A percentile compares a stretch with the other conserved stretches of the same genome.
phyloP scores from a whole-genome alignment of 345 rosid species.

The Anastatica hierochuntica region DNA sequence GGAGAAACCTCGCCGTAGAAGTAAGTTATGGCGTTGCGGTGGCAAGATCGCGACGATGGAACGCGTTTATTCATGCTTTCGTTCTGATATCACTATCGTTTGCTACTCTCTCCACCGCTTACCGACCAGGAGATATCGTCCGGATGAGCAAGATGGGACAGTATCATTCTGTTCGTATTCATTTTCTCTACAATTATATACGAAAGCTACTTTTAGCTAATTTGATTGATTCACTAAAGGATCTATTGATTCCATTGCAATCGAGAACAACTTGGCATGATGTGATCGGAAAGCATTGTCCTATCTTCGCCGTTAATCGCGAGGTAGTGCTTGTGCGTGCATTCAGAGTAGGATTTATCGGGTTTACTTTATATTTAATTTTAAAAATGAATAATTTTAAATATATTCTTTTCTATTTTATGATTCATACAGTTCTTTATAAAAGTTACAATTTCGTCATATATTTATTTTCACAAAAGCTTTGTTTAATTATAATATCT shows the following conservation, averaged over 20 bases:
- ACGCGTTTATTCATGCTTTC: slow-evolving; percentile 10
- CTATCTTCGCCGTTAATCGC: slow-evolving; percentile 85
- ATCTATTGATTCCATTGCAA: slow-evolving; percentile 35
- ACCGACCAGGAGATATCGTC: slow-evolving; percentile 86
- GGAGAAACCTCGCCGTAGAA: slow-evolving; percentile 5
- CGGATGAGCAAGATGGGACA: slow-evolving; percentile 98
- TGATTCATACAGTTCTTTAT: too few species aligned
- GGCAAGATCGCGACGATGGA: slow-evolving; percentile 10
- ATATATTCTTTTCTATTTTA: too few species aligned
- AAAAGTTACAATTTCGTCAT: too few species aligned
- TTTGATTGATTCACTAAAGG: slow-evolving; percentile 10
- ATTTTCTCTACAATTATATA: not conserved
- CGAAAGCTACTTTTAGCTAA: not conserved
- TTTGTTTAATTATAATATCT: too few species aligned
- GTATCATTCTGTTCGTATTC: slow-evolving; percentile 70
- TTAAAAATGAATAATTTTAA: too few species aligned
- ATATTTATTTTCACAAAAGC: too few species aligned
- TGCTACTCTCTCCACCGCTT: slow-evolving; percentile 44
- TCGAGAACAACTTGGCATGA: slow-evolving; percentile 92
- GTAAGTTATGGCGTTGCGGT: slow-evolving; percentile 8
- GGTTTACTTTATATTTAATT: too few species aligned
- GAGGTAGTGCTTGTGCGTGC: slow-evolving; percentile 54
- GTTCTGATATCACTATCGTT: slow-evolving; percentile 27
- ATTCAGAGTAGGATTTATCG: too few species aligned
- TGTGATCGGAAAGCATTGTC: slow-evolving; percentile 92